Evolutionary conservation across 176 grass and related monocot genomes (phyloP), one percentile per base, ranked within the genome.

Genomic region (Luzula sylvatica): DNA sequence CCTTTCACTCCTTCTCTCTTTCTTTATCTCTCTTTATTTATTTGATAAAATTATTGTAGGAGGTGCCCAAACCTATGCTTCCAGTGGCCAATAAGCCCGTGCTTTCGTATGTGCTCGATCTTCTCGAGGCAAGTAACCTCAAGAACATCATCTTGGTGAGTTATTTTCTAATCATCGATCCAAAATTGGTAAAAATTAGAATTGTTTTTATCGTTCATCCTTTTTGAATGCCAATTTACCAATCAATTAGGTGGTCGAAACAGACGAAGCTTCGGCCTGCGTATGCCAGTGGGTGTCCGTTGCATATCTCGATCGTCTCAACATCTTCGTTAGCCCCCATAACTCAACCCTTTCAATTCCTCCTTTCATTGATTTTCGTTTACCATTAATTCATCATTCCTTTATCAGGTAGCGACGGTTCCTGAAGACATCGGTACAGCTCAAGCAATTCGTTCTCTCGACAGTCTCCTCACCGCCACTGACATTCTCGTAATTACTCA

Each of bases 111-210:
- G 74, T 79, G 22, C 81, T 96, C 38, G 84, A 96, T 45, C 79
- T 89, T 20, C 81, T 96, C 43, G 92, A 96, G 65, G 53, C 77
- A 49, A 82, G 84, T 70, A 80, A 96, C 69, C 74, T 96, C 44
- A 89, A 89, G 42, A 78, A 96, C 38, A 73, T 89, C 81, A 71
- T 89, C 46, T 83, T 96, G 77, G 92, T 96, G 35, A 62, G 82
- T 8, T 21, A 38, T 49, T 20, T 46, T 52, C 24, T 14, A 42
- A 18, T 7, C 30, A 35, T 20, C 18, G 11, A 53, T 2, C 18
- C 11, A 11, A 53, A 53, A 22, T 20, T 20, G n/a, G 20, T 13
- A 16, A 53, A 23, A 11, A 38, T 15, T 19, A 11, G 24, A 14
- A 11, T 58, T n/a, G 23, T 13, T 38, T 58, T 19, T 38, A 30